These are phyloP conservation scores for Arachis stenosperma DNA, from an alignment of 306 rosid species.

Conservation along the genomic window DNA sequence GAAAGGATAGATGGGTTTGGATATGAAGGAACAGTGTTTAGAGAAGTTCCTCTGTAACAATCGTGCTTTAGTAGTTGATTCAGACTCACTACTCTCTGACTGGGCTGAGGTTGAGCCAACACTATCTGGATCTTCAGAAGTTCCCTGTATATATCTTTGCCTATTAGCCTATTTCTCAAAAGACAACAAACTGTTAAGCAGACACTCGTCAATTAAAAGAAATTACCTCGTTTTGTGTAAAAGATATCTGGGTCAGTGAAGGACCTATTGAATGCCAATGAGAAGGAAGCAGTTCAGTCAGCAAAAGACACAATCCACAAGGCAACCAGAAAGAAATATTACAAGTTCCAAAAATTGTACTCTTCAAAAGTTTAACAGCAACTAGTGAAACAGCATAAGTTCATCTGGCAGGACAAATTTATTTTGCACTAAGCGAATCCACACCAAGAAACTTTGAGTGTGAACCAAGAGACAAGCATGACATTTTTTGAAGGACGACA, in stretches of 20 bases:
- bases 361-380: not conserved
- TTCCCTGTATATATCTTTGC: constrained; percentile 66
- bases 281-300: constrained; percentile 1
- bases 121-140: constrained; percentile 63
- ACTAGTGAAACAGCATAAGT: not conserved
- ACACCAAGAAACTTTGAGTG: not conserved
- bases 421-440: not conserved
- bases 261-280: not conserved
- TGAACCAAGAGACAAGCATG: constrained; percentile 1
- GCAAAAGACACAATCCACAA: not conserved
- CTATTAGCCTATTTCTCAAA: constrained; percentile 22
- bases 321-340: not conserved
- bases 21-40: constrained; percentile 67
- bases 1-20: constrained; percentile 83
- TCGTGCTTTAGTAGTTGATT: constrained; percentile 57
- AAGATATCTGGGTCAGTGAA: constrained; percentile 3
- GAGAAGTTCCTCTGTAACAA: constrained; percentile 62
- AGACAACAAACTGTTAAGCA: not conserved
- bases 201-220: not conserved
- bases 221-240: constrained; percentile 1
- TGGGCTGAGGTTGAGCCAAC: constrained; percentile 58
- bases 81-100: constrained; percentile 80
- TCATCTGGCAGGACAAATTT: not conserved
- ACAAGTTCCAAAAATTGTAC: not conserved
- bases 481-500: not conserved